Evolutionary conservation across 768 basidiomycete species (phyloP), one percentile per base, ranked within the genome.

Genomic region (Suillus hirtellus): DNA sequence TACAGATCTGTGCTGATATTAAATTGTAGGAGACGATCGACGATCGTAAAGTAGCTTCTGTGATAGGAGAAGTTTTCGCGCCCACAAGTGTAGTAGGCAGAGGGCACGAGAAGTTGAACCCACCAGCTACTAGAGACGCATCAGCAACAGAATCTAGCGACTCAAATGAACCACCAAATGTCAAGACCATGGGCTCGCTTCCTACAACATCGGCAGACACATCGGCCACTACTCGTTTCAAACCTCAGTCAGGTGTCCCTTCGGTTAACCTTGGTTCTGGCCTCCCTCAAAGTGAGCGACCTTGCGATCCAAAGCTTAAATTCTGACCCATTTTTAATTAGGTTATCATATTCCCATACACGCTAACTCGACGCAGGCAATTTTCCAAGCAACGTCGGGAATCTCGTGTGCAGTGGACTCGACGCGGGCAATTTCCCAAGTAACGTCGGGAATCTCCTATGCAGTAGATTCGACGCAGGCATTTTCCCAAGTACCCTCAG

Each of bases 221-320:
- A 12, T 15, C 11, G 17, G 10, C 10, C 3, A 12, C 24, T 3
- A 15, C 37, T 24, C 37, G 2, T 27, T 40, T 19, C 17, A 27
- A 58, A 58, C 15, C 56, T 27, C 56, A 42, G 40, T 27, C 56
- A 31, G 24, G 10, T 34, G 52, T 34, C 38, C 38, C 56, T 42
- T 27, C 38, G 17, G 7, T 10, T 10, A 42, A 58, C 5, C 9
- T 40, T 42, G 17, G 40, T 19, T 15, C 14, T 38, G 15, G 8
- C 37, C 55, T 40, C 15, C 56, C 56, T 42, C 24, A 58, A 58
- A 19, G 56, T 58, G 24, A 27, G 56, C 10, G 11, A 42, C 40
- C 24, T 27, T 27, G 15, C 38, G 9, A 17, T 40, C 24, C 17
- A 11, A 42, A 42, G 19, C 24, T 42, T 27, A 11, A 19, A 31